Evolutionary conservation across 352 stramenopile species (phyloP).

Genomic region (Globisporangium emineosum): DNA sequence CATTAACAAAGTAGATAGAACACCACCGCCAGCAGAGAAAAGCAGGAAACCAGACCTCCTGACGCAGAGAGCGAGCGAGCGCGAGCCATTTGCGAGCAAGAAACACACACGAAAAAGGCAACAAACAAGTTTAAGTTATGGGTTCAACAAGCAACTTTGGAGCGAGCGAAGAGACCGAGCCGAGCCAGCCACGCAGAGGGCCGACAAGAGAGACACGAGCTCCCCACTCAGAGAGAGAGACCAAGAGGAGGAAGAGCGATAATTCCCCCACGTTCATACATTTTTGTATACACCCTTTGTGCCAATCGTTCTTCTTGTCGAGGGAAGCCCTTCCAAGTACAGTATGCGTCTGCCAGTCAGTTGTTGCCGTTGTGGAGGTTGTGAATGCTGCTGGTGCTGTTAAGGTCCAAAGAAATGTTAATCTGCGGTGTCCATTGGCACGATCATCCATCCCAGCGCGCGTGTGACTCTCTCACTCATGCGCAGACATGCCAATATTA

Average conservation of each 20-base stretch:
- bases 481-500: background rate
- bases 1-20: slow-evolving; percentile 28
- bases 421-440: too few species aligned
- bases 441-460: too few species aligned
- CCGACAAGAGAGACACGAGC: background rate
- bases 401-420: too few species aligned
- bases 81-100: background rate
- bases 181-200: background rate
- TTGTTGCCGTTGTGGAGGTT: too few species aligned
- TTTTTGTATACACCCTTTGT: background rate
- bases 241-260: background rate
- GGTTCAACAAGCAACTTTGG: slow-evolving; percentile 4
- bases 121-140: slow-evolving; percentile 37
- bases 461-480: too few species aligned
- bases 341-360: too few species aligned
- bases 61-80: background rate
- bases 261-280: background rate
- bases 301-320: background rate
- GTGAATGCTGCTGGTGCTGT: too few species aligned
- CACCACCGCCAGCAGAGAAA: background rate
- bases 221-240: background rate
- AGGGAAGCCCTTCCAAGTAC: too few species aligned
- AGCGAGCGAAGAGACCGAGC: background rate
- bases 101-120: background rate
- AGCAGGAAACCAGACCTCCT: slow-evolving; percentile 22